phyloP scores from a whole-genome alignment of 2,329 filamentous ascomycete species.

The Talaromyces sp. region DNA sequence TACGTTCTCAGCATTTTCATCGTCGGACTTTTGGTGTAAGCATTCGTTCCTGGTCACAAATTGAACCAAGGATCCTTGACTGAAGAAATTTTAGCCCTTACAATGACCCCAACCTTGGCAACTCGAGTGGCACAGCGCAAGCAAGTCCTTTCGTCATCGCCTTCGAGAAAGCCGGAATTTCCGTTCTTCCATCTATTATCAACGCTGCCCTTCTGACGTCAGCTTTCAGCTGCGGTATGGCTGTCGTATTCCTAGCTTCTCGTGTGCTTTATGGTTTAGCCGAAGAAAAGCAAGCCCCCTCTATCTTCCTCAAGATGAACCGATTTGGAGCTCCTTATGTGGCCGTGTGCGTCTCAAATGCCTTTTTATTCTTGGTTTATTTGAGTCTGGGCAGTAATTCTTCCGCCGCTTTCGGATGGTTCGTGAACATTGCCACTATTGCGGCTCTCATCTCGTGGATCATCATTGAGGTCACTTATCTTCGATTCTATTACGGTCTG shows the following conservation, averaged over 20 bases:
- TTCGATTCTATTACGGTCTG: not conserved
- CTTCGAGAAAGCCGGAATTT: slow-evolving; percentile 23
- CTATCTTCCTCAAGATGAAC: slow-evolving; percentile 40
- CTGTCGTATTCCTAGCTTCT: slow-evolving; percentile 48
- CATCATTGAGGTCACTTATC: slow-evolving; percentile 57
- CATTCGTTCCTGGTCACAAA: not conserved
- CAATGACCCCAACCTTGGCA: not conserved
- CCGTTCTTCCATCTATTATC: slow-evolving; percentile 38
- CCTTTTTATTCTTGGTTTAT: not conserved
- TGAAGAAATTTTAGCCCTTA: not conserved
- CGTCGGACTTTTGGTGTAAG: slow-evolving; percentile 8
- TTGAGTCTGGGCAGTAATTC: not conserved
- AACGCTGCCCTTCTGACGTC: slow-evolving; percentile 42
- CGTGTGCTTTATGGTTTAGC: slow-evolving; percentile 67
- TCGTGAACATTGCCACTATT: slow-evolving; percentile 54
- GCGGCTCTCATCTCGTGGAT: slow-evolving; percentile 63
- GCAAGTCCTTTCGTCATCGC: not conserved
- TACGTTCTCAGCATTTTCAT: slow-evolving; percentile 18
- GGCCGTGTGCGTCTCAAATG: not conserved
- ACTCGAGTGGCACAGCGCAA: not conserved
- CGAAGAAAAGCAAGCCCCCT: slow-evolving; percentile 44
- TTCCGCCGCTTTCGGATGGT: slow-evolving; percentile 53
- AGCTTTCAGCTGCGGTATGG: slow-evolving; percentile 43
- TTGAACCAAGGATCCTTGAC: not conserved
- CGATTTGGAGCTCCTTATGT: not conserved